These are phyloP conservation scores for Castanea mollissima DNA, from an alignment of 306 rosid species.

Conservation along the genomic window DNA sequence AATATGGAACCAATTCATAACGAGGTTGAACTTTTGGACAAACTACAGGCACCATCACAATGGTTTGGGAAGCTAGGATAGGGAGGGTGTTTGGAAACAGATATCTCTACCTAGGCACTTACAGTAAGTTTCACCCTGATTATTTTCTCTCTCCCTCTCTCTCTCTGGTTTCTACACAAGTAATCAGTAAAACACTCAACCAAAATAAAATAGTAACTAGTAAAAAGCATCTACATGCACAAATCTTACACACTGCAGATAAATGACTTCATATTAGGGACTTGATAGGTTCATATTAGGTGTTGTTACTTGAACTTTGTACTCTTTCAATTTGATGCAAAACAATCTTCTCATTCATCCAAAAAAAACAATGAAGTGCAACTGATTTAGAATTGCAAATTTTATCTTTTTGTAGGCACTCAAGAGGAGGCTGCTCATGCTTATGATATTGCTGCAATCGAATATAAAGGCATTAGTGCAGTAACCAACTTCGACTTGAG, in stretches of 20 bases:
- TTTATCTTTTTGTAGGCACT: constrained; percentile 29
- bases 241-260: not conserved
- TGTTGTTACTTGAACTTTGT: too few relatives aligned
- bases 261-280: not conserved
- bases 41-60: constrained; percentile 46
- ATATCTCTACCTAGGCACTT: constrained; percentile 49
- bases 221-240: not conserved
- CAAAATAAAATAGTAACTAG: too few relatives aligned
- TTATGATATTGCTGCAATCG: constrained; percentile 48
- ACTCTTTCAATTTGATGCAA: too few relatives aligned
- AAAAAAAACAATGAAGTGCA: too few relatives aligned
- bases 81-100: constrained; percentile 55
- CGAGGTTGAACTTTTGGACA: constrained; percentile 18
- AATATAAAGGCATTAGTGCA: constrained; percentile 48
- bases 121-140: constrained; percentile 21
- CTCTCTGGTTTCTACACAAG: too few relatives aligned
- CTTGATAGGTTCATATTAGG: not conserved
- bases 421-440: constrained; percentile 57
- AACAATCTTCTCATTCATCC: too few relatives aligned
- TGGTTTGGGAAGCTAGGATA: constrained; percentile 59
- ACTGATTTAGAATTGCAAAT: not conserved
- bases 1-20: not conserved
- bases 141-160: not conserved
- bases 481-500: constrained; percentile 48
- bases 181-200: too few relatives aligned